A percentile compares a stretch with the other conserved stretches of the same genome.
phyloP scores from a whole-genome alignment of 2,329 filamentous ascomycete species.

The Arachnomyces sp. region DNA sequence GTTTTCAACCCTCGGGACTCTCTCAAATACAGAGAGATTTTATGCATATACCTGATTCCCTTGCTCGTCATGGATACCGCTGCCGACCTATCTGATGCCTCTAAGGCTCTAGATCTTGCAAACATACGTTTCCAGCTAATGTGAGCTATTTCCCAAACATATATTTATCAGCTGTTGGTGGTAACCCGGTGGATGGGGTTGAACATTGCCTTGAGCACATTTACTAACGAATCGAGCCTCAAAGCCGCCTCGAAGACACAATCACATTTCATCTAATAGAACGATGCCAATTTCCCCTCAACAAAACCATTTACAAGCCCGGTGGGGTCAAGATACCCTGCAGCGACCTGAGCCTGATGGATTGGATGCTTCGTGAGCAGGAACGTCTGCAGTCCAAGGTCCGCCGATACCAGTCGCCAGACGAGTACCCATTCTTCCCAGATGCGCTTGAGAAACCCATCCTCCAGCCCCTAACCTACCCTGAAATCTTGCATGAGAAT shows the following conservation, averaged over 20 bases:
- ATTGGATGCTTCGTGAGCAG: constrained; percentile 87
- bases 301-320: constrained; percentile 74
- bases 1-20: too few species aligned
- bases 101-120: constrained; percentile 76
- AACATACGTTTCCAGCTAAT: constrained; percentile 93
- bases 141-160: constrained; percentile 46
- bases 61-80: constrained; percentile 66
- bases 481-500: constrained; percentile 78
- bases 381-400: constrained; percentile 88
- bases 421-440: constrained; percentile 97
- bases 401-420: constrained; percentile 87
- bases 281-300: constrained; percentile 92
- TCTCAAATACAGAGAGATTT: too few species aligned
- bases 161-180: too few species aligned
- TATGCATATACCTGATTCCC: not conserved
- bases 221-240: constrained; percentile 2
- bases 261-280: constrained; percentile 97
- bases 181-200: too few species aligned
- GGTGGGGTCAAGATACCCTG: constrained; percentile 72
- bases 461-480: constrained; percentile 81
- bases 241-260: constrained; percentile 88
- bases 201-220: too few species aligned
- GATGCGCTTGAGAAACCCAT: constrained; percentile 69
- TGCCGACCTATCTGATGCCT: constrained; percentile 77
- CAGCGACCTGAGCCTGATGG: constrained; percentile 69